Evolutionary conservation across 2,329 filamentous ascomycete genomes (phyloP), one percentile per base, ranked within the genome.

Genomic region (Colletotrichum costaricense): DNA sequence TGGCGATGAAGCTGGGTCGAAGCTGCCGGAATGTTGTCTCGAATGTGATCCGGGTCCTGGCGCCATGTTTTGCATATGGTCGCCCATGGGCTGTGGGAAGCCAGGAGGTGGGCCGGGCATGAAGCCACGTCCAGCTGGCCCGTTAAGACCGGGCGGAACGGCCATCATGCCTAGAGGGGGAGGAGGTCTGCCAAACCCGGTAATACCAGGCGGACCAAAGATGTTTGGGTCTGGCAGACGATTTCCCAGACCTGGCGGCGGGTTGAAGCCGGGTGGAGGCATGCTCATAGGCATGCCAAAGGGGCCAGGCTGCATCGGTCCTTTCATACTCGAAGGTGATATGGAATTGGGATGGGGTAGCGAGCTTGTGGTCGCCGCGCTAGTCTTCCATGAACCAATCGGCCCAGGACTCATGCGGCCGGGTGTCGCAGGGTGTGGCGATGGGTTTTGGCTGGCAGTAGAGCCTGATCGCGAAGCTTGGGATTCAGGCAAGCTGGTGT

Each of bases 1-100:
- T 30, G 84, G 82, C 8, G 84, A 79, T 5, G 82, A 76, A n/a
- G 86, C 85, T 3, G 76, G 55, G 9, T 95, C 93, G 74, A 92
- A 91, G 14, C 92, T 92, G 14, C 87, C 87, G 6, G 95, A 97
- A 12, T 90, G 88, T 77, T 97, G 94, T 74, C 95, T 89, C 9
- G 93, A 93, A 82, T 97, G 95, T 5, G 89, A 81, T 62, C 86
- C 80, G 8, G 86, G 81, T 81, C 82, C 63, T 80, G 80, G 67
- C 85, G 85, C 81, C 77, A 87, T 81, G 55, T 78, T 78, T 8
- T 80, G 78, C 11, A 87, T 69, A 9, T 81, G 79, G 66, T 87
- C 86, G 28, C 83, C 80, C 64, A 84, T 78, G 22, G 84, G 82
- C 54, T 85, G 85, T 35, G 81, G 80, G 74, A 91, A 91, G 5